Base-by-base conservation (phyloP, 148 eudicot genomes). In the Spergularia bocconei region DNA sequence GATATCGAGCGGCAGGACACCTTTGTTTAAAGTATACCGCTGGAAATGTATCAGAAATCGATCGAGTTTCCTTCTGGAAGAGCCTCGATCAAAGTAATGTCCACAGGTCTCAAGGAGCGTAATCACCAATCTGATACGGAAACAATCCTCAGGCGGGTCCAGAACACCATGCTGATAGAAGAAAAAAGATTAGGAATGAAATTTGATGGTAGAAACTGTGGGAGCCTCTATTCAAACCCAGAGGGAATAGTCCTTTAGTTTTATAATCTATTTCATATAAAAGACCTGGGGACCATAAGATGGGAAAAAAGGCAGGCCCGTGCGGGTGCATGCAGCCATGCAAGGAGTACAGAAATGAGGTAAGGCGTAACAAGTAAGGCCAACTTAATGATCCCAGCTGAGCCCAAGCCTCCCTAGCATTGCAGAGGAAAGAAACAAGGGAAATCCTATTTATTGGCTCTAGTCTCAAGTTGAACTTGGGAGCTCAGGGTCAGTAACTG, bases 121-220 rank as follows among this genome's bases (percentile, higher is more conserved):
- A 53, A 89, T 89, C 75, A 95, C 93, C 89, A 92, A 74, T 83
- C 98, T 88, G 67, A 89, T 84, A 41, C 98, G 93, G 76, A 92
- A 95, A 79, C 93, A 90, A 77, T 95, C 98, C 81, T 95, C 98
- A 5, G 97, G 97, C 25, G 98, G 98, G 78, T 95, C 98, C 86
- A 95, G 72, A 62, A 70, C 76, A 81, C 87, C 96, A 90, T 92
- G 96, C 98, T 95, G 77, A 60, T 50, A 51, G 15, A 38, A 73
- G 13, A 25, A 47, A 44, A 29, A 69, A 17, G 8, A 69, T 75
- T 33, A 80, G 55, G 14, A 70, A 65, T 21, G 51, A 20, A 7
- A 56, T 5, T 12, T 20, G 14, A 5, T 29, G 36, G 36, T 16
- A 20, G 6, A 13, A 47, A 64, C 71, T n/a, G 20, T 54, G 38